Percentiles rank a stretch among this genome's conserved stretches.
These are phyloP conservation scores for Cutaneotrichosporon cutaneum DNA, from an alignment of 1,284 basidiomycete species.

Conservation along the genomic window DNA sequence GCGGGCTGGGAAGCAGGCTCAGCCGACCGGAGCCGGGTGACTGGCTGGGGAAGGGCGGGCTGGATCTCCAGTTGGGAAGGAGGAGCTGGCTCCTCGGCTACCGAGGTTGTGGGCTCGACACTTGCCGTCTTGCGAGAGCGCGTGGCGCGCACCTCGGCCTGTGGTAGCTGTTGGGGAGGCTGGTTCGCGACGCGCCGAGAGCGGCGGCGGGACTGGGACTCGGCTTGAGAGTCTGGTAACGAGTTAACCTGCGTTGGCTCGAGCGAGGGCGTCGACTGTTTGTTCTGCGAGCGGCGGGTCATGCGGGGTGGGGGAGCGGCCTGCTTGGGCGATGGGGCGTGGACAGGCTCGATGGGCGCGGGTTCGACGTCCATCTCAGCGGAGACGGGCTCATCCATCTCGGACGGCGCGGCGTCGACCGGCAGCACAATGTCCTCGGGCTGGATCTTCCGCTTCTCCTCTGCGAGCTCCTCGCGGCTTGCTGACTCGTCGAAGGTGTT, in stretches of 20 bases:
- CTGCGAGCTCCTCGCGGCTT: background rate
- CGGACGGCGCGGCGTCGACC: no score
- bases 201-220: background rate
- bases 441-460: background rate
- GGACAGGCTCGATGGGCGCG: background rate
- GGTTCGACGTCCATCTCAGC: background rate
- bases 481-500: background rate
- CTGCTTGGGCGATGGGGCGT: background rate
- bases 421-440: no score
- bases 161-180: no score
- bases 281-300: background rate
- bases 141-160: background rate
- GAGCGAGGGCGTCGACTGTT: background rate
- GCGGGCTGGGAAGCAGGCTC: background rate
- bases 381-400: background rate
- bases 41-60: background rate
- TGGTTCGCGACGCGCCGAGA: conserved; percentile 4
- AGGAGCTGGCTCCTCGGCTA: background rate
- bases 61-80: background rate
- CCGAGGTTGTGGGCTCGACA: no score
- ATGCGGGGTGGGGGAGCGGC: background rate
- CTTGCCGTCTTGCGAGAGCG: background rate
- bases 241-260: background rate
- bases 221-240: background rate
- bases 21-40: background rate